A percentile compares a stretch with the other conserved stretches of the same genome.
phyloP scores from a whole-genome alignment of 2,329 filamentous ascomycete species.

The Trichophyton verrucosum region DNA sequence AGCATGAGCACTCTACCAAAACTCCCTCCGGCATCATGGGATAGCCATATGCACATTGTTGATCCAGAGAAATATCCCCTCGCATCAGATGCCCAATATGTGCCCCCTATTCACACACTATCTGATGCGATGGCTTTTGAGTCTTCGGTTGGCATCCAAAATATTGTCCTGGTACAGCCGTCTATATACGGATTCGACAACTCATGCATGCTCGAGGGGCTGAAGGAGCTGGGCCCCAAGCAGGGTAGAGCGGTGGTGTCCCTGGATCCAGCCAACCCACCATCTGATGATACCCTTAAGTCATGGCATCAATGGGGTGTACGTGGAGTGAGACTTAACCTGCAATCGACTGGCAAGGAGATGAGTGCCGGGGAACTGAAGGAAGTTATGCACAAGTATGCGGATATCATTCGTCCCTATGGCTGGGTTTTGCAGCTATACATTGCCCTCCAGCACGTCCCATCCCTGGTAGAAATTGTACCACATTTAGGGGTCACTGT shows the following conservation, averaged over 20 bases:
- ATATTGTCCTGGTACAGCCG: constrained; percentile 49
- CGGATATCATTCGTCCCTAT: constrained; percentile 38
- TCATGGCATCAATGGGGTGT: constrained; percentile 48
- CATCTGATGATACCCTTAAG: constrained; percentile 30
- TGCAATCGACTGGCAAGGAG: constrained; percentile 40
- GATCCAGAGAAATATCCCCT: constrained; percentile 42
- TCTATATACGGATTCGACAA: constrained; percentile 53
- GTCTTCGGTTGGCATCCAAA: constrained; percentile 35
- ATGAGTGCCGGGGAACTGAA: constrained; percentile 33
- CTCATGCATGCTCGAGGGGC: constrained; percentile 44
- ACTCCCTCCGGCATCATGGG: constrained; percentile 38
- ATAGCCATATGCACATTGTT: constrained; percentile 53
- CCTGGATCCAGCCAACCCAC: constrained; percentile 39
- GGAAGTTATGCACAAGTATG: constrained; percentile 36
- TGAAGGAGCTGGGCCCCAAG: constrained; percentile 38
- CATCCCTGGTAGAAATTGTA: constrained; percentile 38
- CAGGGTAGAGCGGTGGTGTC: constrained; percentile 45
- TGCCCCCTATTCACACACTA: constrained; percentile 39
- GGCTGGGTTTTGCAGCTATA: constrained; percentile 50
- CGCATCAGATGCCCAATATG: constrained; percentile 39
- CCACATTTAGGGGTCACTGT: constrained; percentile 40
- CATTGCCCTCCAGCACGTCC: constrained; percentile 40
- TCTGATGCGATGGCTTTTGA: constrained; percentile 43
- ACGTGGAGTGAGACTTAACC: constrained; percentile 47
- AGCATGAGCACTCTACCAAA: constrained; percentile 8